These are phyloP conservation scores for Apostasia shenzhenica DNA, from an alignment of 106 monocot genomes.

Conservation along the genomic window DNA sequence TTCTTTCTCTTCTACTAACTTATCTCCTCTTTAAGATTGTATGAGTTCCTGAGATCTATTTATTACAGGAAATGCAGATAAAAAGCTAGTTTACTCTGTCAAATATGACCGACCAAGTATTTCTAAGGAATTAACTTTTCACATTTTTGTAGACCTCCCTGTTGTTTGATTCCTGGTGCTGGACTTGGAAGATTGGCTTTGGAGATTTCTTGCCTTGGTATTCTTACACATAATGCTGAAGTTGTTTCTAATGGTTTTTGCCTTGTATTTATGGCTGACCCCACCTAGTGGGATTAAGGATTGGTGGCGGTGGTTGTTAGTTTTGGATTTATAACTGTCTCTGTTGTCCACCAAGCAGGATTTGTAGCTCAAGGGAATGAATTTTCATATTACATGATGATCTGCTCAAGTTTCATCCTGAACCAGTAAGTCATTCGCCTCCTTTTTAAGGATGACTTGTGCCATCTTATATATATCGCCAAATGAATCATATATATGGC, in stretches of 20 bases:
- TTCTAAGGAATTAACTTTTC: not conserved
- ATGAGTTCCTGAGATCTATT: too few species aligned
- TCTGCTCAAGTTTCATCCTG: slow-evolving; percentile 95
- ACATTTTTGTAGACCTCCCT: slow-evolving; percentile 53
- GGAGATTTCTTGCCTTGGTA: slow-evolving; percentile 95
- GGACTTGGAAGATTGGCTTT: slow-evolving; percentile 93
- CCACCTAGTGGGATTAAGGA: too few species aligned
- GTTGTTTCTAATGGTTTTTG: not conserved
- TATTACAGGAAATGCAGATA: too few species aligned
- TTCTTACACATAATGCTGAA: not conserved
- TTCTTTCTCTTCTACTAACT: too few species aligned
- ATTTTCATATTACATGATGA: slow-evolving; percentile 99
- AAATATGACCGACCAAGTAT: too few species aligned
- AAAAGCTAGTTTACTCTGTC: too few species aligned
- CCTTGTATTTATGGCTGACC: too few species aligned
- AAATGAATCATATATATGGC: not conserved
- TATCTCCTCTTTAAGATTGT: too few species aligned
- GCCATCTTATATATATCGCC: not conserved
- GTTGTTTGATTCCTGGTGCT: slow-evolving; percentile 94
- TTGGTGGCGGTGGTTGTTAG: not conserved
- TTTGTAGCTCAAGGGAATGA: slow-evolving; percentile 93
- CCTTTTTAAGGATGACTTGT: not conserved
- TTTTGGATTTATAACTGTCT: too few species aligned
- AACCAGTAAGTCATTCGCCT: slow-evolving; percentile 62
- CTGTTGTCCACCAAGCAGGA: slow-evolving; percentile 30